These are phyloP conservation scores for Coniophora puteana DNA, from an alignment of 1,284 basidiomycete species.

Conservation along the genomic window DNA sequence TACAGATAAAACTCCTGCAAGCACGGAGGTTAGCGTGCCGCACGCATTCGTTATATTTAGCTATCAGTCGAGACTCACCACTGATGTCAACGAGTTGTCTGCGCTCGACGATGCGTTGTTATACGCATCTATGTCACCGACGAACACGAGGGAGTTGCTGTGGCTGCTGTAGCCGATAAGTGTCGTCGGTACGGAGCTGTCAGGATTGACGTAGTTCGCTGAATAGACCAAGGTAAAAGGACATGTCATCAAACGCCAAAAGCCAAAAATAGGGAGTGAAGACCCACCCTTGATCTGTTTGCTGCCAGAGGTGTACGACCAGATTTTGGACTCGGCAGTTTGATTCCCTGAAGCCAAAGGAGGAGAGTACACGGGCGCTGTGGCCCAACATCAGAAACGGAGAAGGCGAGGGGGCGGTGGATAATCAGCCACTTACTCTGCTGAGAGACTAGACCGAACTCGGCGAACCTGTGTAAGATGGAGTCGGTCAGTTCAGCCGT, in stretches of 20 bases:
- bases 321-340: conserved; percentile 35
- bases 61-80: conserved; percentile 2
- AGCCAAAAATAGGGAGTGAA: not conserved
- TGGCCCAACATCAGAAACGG: not conserved
- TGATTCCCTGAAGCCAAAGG: conserved; percentile 4
- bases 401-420: too few species aligned
- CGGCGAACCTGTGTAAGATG: conserved; percentile 19
- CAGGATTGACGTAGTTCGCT: conserved; percentile 39
- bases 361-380: conserved; percentile 6
- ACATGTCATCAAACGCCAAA: not conserved
- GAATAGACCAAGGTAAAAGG: not conserved
- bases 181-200: conserved; percentile 30
- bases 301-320: conserved; percentile 31
- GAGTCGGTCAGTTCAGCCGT: not conserved
- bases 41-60: not conserved
- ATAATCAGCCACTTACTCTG: conserved; percentile 23
- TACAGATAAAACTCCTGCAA: conserved; percentile 6
- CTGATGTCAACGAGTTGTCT: conserved; percentile 1
- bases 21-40: not conserved
- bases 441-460: conserved; percentile 32
- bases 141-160: conserved; percentile 34
- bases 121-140: conserved; percentile 33
- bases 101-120: conserved; percentile 17
- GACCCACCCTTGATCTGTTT: conserved; percentile 32
- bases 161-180: conserved; percentile 32